A percentile compares a stretch with the other conserved stretches of the same genome.
These are phyloP conservation scores for Podospora pseudopauciseta DNA, from an alignment of 495 filamentous ascomycete species.

Conservation along the genomic window DNA sequence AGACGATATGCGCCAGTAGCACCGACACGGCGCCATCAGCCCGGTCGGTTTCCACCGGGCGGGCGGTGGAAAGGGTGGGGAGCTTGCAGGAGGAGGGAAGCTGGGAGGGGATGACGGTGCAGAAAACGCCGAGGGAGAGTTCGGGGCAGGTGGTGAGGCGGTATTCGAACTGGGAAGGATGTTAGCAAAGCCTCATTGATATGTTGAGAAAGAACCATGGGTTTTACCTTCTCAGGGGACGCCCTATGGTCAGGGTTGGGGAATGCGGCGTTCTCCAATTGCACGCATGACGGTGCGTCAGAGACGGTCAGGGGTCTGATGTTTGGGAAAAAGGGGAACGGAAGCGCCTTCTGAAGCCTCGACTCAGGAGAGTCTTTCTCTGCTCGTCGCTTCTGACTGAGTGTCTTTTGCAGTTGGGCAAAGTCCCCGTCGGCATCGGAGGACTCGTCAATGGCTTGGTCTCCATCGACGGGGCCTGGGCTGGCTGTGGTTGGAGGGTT, in stretches of 20 bases:
- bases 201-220: not conserved
- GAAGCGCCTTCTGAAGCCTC: conserved; percentile 28
- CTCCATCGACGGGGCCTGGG: conserved; percentile 1
- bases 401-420: conserved; percentile 27
- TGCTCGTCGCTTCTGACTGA: conserved; percentile 31
- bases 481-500: not conserved
- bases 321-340: conserved; percentile 50
- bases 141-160: conserved; percentile 76
- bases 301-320: conserved; percentile 66
- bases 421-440: conserved; percentile 37
- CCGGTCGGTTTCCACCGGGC: conserved; percentile 47
- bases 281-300: conserved; percentile 72
- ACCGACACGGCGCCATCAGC: conserved; percentile 50
- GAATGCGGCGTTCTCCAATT: conserved; percentile 73
- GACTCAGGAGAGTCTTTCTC: conserved; percentile 29
- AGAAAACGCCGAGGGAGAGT: conserved; percentile 76
- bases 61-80: conserved; percentile 46
- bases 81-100: conserved; percentile 41
- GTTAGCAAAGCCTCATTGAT: conserved; percentile 8
- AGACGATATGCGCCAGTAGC: conserved; percentile 78
- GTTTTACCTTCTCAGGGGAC: conserved; percentile 73
- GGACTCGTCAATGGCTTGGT: conserved; percentile 35
- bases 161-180: conserved; percentile 63
- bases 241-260: conserved; percentile 63
- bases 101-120: conserved; percentile 49